Evolutionary conservation across 176 grass and related monocot genomes (phyloP).

Genomic region (Rhipidocladum racemiflorum): DNA sequence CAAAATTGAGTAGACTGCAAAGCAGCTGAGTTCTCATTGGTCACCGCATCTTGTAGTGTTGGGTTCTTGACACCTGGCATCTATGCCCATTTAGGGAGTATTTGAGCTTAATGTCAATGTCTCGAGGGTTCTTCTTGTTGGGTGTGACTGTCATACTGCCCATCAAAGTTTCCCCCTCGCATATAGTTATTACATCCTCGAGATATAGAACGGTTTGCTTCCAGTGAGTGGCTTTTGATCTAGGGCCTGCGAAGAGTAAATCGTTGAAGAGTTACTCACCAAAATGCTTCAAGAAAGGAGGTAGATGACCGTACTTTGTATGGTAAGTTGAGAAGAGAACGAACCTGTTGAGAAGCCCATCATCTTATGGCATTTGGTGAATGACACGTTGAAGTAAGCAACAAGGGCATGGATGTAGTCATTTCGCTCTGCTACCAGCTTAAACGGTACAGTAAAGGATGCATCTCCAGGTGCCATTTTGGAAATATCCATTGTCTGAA

Average conservation of each 20-base stretch:
- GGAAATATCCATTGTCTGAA: conserved; percentile 94
- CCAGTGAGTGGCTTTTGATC: conserved; percentile 91
- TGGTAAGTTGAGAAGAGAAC: background rate
- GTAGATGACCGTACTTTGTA: background rate
- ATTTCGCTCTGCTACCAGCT: conserved; percentile 75
- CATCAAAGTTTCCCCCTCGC: conserved; percentile 62
- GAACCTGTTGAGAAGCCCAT: conserved; percentile 94
- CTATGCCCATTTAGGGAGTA: conserved; percentile 70
- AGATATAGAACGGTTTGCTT: conserved; percentile 98
- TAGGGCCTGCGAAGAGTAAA: conserved; percentile 63
- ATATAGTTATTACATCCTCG: conserved; percentile 81
- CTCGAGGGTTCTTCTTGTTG: conserved; percentile 84
- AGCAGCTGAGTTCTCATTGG: background rate
- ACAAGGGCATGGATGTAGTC: conserved; percentile 96
- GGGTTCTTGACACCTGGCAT: conserved; percentile 65
- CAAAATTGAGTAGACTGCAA: conserved; percentile 16
- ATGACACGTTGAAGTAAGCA: conserved; percentile 90
- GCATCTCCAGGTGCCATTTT: conserved; percentile 84
- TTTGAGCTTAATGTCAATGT: conserved; percentile 83
- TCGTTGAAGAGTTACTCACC: background rate
- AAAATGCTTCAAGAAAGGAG: background rate
- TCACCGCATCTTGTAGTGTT: conserved; percentile 97
- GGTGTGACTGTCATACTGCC: conserved; percentile 77
- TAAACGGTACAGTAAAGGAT: conserved; percentile 89
- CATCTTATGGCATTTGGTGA: conserved; percentile 89